Evolutionary conservation across 2,329 filamentous ascomycete species (phyloP), one percentile per base, ranked within the genome.

Genomic region (Fusarium sp.): DNA sequence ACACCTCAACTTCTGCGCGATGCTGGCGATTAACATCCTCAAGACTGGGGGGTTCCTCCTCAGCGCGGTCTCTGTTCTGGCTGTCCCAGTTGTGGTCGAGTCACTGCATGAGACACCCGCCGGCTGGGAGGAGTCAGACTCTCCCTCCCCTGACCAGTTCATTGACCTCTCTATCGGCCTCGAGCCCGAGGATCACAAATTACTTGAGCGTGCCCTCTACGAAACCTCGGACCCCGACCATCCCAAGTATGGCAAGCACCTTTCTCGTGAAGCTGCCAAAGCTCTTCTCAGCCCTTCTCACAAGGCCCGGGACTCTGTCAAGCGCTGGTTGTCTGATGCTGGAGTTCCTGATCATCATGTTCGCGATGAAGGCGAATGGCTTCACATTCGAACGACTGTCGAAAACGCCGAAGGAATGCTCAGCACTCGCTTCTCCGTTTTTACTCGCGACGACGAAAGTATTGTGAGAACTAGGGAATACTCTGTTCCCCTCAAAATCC

Each of bases 191-290:
- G 69, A 75, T 40, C 57, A 67, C 2, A 47, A 72, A 1, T 45
- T 72, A 4, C 59, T 88, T 27, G 84, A 86, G 57, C 76, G 81
- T 49, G 80, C 82, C 3, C 77, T 88, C 13, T 67, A 82, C 45
- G 79, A 84, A 24, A 82, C 87, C 67, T 86, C 85, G 3, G 83
- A 85, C 1, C 86, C 86, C 0, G 78, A 76, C 7, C 79, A 84
- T 59, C 59, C 74, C 2, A 80, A 78, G 20, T 87, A 87, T 62
- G 85, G 86, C 20, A 79, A 82, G 45, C 82, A 87, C 67, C 81
- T 87, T 69, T 77, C 80, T 18, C 81, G 83, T 10, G 79, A 84
- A 12, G 82, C 86, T 65, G 83, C 87, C 57, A 82, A 83, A 57
- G 78, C 80, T 12, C 81, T 88, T 67, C 79, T 88, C 25, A 79